These are phyloP conservation scores for Candida odintsovae DNA, from an alignment of 805 yeast species.

Conservation along the genomic window DNA sequence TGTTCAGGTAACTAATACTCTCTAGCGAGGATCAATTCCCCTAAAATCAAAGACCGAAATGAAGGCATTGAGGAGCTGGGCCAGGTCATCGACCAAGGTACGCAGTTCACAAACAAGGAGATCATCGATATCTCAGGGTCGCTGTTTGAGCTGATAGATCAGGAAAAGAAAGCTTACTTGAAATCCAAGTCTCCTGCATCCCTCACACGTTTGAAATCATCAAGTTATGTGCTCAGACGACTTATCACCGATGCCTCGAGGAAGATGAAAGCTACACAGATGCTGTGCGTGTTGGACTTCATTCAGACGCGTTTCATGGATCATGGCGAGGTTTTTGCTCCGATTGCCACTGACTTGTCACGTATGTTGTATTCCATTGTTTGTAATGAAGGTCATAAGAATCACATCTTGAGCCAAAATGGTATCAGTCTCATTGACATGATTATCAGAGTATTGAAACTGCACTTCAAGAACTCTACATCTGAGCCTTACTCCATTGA, in stretches of 20 bases:
- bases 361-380: slow-evolving; percentile 24
- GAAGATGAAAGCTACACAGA: slow-evolving; percentile 13
- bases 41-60: slow-evolving; percentile 49
- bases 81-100: slow-evolving; percentile 18
- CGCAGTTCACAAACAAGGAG: slow-evolving; percentile 20
- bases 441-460: slow-evolving; percentile 8
- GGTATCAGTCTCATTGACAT: slow-evolving; percentile 11
- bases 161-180: slow-evolving; percentile 30
- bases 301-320: slow-evolving; percentile 9
- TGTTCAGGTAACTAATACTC: slow-evolving; percentile 3
- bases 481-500: slow-evolving; percentile 25
- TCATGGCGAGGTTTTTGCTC: slow-evolving; percentile 18
- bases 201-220: slow-evolving; percentile 27
- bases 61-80: slow-evolving; percentile 41
- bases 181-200: slow-evolving; percentile 24
- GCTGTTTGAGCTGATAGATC: slow-evolving; percentile 25
- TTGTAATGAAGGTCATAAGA: slow-evolving; percentile 15
- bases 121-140: slow-evolving; percentile 22
- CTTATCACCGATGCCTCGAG: slow-evolving; percentile 9
- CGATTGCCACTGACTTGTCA: slow-evolving; percentile 26
- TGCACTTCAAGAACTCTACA: slow-evolving; percentile 4
- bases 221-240: slow-evolving; percentile 28
- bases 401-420: slow-evolving; percentile 12
- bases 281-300: slow-evolving; percentile 8
- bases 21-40: slow-evolving; percentile 34